Evolutionary conservation across 164 flowering plant species (phyloP).

Genomic region (Euptelea pleiosperma): DNA sequence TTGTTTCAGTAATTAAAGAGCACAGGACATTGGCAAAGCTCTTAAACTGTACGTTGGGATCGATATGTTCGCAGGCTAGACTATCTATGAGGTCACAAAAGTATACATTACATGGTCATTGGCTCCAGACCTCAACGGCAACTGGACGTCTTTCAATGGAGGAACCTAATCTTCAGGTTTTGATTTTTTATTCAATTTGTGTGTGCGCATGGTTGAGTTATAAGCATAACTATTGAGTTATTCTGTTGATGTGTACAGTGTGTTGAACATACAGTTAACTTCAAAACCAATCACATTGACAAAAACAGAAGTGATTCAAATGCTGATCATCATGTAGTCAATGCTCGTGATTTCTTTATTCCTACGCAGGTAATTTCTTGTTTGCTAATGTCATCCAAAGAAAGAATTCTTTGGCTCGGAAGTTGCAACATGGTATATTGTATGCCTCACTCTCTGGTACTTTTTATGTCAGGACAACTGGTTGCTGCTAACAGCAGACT

Average conservation of each 20-base stretch:
- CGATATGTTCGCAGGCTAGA: conserved; percentile 78
- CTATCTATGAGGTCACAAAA: conserved; percentile 63
- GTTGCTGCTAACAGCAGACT: conserved; percentile 86
- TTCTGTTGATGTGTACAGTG: conserved; percentile 41
- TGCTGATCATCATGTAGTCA: conserved; percentile 42
- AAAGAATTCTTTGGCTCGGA: not conserved
- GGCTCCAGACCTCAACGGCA: conserved; percentile 98
- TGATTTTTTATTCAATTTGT: conserved; percentile 11
- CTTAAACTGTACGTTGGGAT: conserved; percentile 83
- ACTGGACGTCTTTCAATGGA: conserved; percentile 98
- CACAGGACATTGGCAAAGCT: conserved; percentile 89
- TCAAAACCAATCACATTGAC: conserved; percentile 39
- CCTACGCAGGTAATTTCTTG: conserved; percentile 68
- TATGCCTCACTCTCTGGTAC: conserved; percentile 2
- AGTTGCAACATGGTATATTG: conserved; percentile 1
- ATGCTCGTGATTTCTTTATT: conserved; percentile 82
- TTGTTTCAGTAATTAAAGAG: conserved; percentile 79
- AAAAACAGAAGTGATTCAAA: conserved; percentile 27
- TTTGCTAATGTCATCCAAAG: not conserved
- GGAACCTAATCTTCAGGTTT: conserved; percentile 99
- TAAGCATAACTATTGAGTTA: not conserved
- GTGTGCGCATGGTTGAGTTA: not conserved
- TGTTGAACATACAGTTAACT: conserved; percentile 81
- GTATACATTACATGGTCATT: conserved; percentile 83
- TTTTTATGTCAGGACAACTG: conserved; percentile 68